Evolutionary conservation across 2,329 filamentous ascomycete species (phyloP).

Genomic region (Microsporum audouinii): DNA sequence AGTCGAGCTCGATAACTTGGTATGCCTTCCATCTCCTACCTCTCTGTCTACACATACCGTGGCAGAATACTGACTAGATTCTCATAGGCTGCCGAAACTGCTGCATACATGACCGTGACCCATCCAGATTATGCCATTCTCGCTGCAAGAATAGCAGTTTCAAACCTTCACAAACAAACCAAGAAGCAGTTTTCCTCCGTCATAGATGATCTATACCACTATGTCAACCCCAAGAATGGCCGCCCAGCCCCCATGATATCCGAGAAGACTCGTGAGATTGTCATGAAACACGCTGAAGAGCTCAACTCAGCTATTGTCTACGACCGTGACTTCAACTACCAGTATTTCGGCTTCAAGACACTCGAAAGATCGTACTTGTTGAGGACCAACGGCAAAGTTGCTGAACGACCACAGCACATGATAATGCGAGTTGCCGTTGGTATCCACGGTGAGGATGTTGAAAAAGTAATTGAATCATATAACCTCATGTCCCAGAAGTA

Average conservation of each 20-base stretch:
- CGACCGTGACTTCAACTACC: constrained; percentile 99
- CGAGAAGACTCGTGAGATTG: constrained; percentile 74
- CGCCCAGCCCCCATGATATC: constrained; percentile 88
- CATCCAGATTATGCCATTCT: constrained; percentile 99
- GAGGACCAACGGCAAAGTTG: constrained; percentile 89
- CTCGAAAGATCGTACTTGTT: constrained; percentile 95
- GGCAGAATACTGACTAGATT: background rate
- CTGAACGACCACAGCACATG: constrained; percentile 97
- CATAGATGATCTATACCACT: constrained; percentile 84
- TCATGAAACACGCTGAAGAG: constrained; percentile 94
- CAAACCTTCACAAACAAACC: constrained; percentile 99
- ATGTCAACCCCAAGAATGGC: constrained; percentile 87
- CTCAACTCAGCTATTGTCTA: constrained; percentile 98
- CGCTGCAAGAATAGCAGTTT: constrained; percentile 94
- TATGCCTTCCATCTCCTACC: constrained; percentile 38
- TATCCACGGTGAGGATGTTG: constrained; percentile 89
- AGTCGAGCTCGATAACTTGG: constrained; percentile 89
- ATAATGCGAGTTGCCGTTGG: constrained; percentile 98
- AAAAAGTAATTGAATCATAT: constrained; percentile 93
- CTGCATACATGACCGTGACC: constrained; percentile 98
- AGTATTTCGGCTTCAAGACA: constrained; percentile 99
- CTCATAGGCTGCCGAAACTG: constrained; percentile 83
- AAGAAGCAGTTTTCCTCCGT: constrained; percentile 99
- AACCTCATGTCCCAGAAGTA: constrained; percentile 98
- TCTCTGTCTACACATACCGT: background rate